phyloP scores from a whole-genome alignment of 2,329 filamentous ascomycete genomes.

The Parastagonospora avenae region DNA sequence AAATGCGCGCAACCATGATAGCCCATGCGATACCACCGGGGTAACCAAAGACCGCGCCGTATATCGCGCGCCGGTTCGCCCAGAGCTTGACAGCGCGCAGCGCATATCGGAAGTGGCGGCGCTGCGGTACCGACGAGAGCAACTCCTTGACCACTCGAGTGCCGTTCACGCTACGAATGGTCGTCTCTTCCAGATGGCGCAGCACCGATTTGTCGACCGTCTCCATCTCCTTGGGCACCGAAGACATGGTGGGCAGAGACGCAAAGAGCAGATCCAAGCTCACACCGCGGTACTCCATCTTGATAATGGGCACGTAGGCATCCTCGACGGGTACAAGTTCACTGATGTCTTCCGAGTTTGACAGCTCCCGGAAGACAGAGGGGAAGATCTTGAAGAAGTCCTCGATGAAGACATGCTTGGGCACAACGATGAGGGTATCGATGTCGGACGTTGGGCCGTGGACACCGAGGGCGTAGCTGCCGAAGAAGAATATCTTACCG shows the following conservation, averaged over 20 bases:
- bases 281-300: slow-evolving; percentile 87
- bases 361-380: slow-evolving; percentile 75
- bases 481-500: slow-evolving; percentile 94
- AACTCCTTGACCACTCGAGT: slow-evolving; percentile 95
- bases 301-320: slow-evolving; percentile 96
- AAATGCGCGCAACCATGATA: slow-evolving; percentile 94
- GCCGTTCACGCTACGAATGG: slow-evolving; percentile 89
- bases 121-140: slow-evolving; percentile 82
- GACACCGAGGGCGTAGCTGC: slow-evolving; percentile 92
- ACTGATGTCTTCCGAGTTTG: slow-evolving; percentile 77
- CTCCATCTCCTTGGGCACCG: slow-evolving; percentile 64
- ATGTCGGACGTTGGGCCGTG: slow-evolving; percentile 96
- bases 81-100: slow-evolving; percentile 93
- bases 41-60: slow-evolving; percentile 95
- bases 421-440: slow-evolving; percentile 90
- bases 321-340: slow-evolving; percentile 86
- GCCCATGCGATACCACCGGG: slow-evolving; percentile 98
- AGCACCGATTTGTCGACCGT: slow-evolving; percentile 84
- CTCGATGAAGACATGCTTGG: slow-evolving; percentile 83
- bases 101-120: slow-evolving; percentile 86
- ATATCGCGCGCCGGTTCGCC: slow-evolving; percentile 89
- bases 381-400: slow-evolving; percentile 94
- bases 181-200: slow-evolving; percentile 82
- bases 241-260: slow-evolving; percentile 48
- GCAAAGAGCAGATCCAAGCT: slow-evolving; percentile 86